A percentile compares a stretch with the other conserved stretches of the same genome.
These are phyloP conservation scores for Quercus cerris DNA, from an alignment of 306 rosid genomes.

Conservation along the genomic window DNA sequence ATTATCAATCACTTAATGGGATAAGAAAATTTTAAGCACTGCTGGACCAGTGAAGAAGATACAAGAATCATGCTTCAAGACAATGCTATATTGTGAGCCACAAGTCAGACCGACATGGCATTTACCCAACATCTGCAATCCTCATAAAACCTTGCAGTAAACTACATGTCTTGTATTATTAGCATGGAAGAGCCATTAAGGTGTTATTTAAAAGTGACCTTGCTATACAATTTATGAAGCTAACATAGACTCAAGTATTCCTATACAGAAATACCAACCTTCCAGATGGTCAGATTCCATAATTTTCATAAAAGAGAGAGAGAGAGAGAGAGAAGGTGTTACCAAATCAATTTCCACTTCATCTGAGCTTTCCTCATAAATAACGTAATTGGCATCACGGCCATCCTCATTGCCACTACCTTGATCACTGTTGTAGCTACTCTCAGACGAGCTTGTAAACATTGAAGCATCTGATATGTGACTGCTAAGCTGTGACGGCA, in stretches of 20 bases:
- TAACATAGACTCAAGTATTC: not conserved
- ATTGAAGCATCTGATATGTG: conserved; percentile 66
- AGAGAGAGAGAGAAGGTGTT: conserved; percentile 21
- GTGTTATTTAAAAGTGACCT: not conserved
- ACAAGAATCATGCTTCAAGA: conserved; percentile 10
- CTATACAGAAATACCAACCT: not conserved
- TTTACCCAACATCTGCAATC: conserved; percentile 2
- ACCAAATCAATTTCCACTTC: conserved; percentile 71
- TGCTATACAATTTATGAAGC: not conserved
- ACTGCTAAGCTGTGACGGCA: conserved; percentile 70
- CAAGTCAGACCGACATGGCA: conserved; percentile 2
- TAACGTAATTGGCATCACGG: conserved; percentile 48
- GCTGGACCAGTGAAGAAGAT: not conserved
- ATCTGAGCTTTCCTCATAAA: conserved; percentile 86
- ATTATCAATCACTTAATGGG: not conserved
- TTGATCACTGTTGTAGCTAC: conserved; percentile 90
- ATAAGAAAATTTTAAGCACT: not conserved
- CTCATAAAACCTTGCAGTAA: conserved; percentile 7
- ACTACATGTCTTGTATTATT: not conserved
- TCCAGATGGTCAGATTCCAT: not conserved
- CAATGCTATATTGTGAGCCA: conserved; percentile 7
- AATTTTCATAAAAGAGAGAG: not conserved
- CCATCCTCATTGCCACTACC: conserved; percentile 97
- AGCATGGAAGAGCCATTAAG: not conserved
- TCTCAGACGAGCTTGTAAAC: conserved; percentile 79